Conservation (phyloP, 306 rosid species). For the Glycyrrhiza uralensis region DNA sequence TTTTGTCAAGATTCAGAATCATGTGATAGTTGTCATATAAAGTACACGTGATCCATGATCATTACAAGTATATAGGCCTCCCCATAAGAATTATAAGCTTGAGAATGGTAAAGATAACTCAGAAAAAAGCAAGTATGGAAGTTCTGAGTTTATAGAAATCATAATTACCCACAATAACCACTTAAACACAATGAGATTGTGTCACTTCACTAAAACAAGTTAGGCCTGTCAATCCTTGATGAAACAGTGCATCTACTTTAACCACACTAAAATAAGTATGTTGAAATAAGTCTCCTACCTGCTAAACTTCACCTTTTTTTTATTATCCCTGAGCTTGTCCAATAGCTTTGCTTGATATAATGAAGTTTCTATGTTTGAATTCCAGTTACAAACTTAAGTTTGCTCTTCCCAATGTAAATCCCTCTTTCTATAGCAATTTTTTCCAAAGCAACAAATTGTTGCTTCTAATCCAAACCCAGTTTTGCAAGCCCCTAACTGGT, state of each 20-base stretch:
- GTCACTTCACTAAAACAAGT: neutral
- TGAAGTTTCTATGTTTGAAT: no score
- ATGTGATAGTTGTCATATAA: neutral
- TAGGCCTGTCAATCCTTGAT: neutral
- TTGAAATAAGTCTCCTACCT: neutral
- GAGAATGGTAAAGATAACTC: neutral
- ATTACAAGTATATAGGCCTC: neutral
- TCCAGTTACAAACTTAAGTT: no score
- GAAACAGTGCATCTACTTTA: neutral
- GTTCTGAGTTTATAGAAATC: neutral
- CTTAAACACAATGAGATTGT: neutral
- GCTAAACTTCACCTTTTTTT: neutral
- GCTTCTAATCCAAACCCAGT: no score
- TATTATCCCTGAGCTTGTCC: neutral
- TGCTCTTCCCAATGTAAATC: no score
- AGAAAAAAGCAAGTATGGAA: neutral
- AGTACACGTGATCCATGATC: neutral
- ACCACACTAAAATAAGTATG: neutral
- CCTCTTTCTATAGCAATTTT: no score
- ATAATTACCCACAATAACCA: neutral
- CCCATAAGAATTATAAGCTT: neutral
- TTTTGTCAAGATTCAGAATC: neutral
- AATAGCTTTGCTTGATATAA: neutral
- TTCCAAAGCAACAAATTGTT: no score
- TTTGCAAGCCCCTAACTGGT: no score